Evolutionary conservation across 1,139 yeast genomes (phyloP), one percentile per base, ranked within the genome.

Genomic region (Scheffersomyces illinoinensis): DNA sequence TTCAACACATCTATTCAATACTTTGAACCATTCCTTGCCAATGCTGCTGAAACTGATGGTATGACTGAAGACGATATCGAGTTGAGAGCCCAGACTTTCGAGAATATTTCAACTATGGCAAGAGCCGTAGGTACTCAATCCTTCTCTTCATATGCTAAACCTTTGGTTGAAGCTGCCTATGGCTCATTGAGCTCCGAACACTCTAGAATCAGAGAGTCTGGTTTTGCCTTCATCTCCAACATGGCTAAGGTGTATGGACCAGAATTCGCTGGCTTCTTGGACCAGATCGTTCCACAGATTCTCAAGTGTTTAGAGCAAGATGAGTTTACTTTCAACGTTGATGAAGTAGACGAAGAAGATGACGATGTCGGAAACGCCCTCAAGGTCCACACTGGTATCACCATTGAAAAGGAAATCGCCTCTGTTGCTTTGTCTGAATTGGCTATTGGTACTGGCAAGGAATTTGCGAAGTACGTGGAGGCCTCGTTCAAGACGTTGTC

Each of bases 331-430:
- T 82, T 84, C 69, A 78, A 83, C 62, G 68, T 73, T 46, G 77
- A 69, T 24, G 84, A 73, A 21, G 78, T 66, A 53, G 78, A 74
- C 55, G 74, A 67, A 20, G 77, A 73, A 18, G 87, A 81, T 57
- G 88, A 85, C 61, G 93, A 89, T 57, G 74, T 88, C 64, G 87
- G 85, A 61, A 88, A 88, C 68, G 89, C 89, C 65, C 83, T 91
- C 72, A 89, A 91, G 67, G 93, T 93, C 65, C 93, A 93, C 82
- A 90, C 97, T 56, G 98, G 97, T 80, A 88, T 95, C 69, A 92
- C 98, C 64, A 90, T 91, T 69, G 99, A 95, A 79, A 95, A 95
- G 79, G 99, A 95, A 80, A 93, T 91, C 68, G 97, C 98, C n/a
- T 85, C 96, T 54, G 96, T 93, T 71, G 96, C 98, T 23, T 79